Evolutionary conservation across 768 basidiomycete genomes (phyloP).

Genomic region (Tulasnella calospora): DNA sequence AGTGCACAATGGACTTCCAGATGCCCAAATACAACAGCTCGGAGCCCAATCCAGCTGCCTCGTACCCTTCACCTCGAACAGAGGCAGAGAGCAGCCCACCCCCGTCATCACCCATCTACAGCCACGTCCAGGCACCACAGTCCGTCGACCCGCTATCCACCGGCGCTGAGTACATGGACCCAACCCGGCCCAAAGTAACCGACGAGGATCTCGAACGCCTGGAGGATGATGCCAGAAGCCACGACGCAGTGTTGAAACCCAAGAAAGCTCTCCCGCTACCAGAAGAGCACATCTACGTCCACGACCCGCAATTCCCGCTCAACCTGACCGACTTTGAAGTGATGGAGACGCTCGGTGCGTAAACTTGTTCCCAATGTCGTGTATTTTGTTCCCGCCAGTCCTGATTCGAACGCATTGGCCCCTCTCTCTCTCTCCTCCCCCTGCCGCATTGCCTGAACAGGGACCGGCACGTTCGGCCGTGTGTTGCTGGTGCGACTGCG

Average conservation of each 20-base stretch:
- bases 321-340: conserved; percentile 35
- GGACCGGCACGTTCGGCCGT: conserved; percentile 93
- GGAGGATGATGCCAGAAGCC: conserved; percentile 13
- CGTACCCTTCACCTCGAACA: conserved; percentile 17
- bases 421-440: background rate
- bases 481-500: conserved; percentile 84
- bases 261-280: conserved; percentile 24
- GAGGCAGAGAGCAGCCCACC: background rate
- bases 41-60: background rate
- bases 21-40: background rate
- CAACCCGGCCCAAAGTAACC: background rate
- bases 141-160: background rate
- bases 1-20: conserved; percentile 3
- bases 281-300: conserved; percentile 28
- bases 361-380: background rate
- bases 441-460: conserved; percentile 39
- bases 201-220: conserved; percentile 24
- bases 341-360: conserved; percentile 39
- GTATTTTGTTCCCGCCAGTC: conserved; percentile 12
- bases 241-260: conserved; percentile 6
- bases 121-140: background rate
- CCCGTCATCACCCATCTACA: conserved; percentile 9
- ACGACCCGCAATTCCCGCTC: conserved; percentile 26
- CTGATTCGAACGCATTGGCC: conserved; percentile 16
- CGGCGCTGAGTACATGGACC: background rate